A percentile compares a stretch with the other conserved stretches of the same genome.
phyloP scores from a whole-genome alignment of 257 asterid species.

The Pogostemon cablin region DNA sequence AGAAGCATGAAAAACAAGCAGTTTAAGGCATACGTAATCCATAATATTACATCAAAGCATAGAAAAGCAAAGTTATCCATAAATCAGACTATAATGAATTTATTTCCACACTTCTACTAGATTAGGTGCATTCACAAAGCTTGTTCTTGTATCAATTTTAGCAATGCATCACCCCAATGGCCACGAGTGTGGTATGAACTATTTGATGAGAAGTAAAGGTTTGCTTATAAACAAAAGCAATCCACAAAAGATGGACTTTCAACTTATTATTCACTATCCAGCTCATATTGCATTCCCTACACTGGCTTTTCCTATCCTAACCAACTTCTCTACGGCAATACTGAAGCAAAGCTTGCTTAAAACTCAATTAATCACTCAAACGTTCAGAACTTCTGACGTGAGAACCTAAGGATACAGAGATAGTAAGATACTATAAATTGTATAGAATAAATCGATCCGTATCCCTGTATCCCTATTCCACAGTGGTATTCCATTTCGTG shows the following conservation, averaged over 20 bases:
- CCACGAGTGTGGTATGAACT: background rate
- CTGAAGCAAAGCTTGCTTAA: background rate
- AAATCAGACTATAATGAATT: background rate
- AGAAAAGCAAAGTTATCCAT: background rate
- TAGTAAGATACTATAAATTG: background rate
- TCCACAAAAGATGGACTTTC: background rate
- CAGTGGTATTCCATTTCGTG: too few relatives aligned
- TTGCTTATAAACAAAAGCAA: background rate
- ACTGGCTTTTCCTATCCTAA: background rate
- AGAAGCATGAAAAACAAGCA: conserved; percentile 19
- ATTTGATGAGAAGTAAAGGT: background rate
- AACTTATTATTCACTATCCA: background rate
- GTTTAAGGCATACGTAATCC: background rate
- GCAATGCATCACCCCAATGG: background rate
- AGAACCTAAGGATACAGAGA: background rate
- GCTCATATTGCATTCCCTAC: background rate
- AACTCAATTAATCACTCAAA: background rate
- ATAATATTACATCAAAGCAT: background rate
- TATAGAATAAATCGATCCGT: too few relatives aligned
- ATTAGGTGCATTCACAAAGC: conserved; percentile 2
- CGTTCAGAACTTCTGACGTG: too few relatives aligned
- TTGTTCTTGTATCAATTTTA: background rate
- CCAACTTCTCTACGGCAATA: background rate
- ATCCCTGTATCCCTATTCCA: too few relatives aligned
- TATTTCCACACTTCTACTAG: background rate